Conservation (phyloP, 345 rosid genomes). For the sweet orange (Citrus sinensis) region DNA sequence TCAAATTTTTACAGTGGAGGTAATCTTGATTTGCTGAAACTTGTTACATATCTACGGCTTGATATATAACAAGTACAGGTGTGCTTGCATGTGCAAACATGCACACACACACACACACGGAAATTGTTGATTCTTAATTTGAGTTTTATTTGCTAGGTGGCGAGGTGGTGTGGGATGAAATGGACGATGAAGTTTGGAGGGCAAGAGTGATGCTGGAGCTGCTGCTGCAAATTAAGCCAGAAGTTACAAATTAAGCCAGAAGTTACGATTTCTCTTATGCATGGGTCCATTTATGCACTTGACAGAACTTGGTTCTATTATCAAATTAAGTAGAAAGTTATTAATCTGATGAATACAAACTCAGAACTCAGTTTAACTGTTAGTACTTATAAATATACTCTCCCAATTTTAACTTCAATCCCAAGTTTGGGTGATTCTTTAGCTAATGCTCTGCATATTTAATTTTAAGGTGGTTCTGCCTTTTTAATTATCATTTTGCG, state of each 20-base stretch:
- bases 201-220: not conserved
- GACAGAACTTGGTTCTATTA: not conserved
- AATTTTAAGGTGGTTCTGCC: not conserved
- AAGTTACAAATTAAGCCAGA: not conserved
- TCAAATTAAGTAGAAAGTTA: not conserved
- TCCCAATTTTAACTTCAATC: not conserved
- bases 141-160: not conserved
- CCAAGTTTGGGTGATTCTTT: not conserved
- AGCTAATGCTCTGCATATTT: not conserved
- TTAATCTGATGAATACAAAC: not conserved
- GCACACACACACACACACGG: not conserved
- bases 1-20: not conserved
- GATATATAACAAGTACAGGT: not conserved
- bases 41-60: not conserved
- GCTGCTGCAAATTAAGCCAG: not conserved
- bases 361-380: not conserved
- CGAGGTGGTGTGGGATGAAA: not conserved
- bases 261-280: not conserved
- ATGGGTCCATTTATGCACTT: not conserved
- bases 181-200: not conserved
- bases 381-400: not conserved
- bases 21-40: not conserved
- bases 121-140: not conserved
- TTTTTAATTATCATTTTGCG: not conserved
- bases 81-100: not conserved